phyloP scores from a whole-genome alignment of 495 filamentous ascomycete species.

The Podospora sp. region DNA sequence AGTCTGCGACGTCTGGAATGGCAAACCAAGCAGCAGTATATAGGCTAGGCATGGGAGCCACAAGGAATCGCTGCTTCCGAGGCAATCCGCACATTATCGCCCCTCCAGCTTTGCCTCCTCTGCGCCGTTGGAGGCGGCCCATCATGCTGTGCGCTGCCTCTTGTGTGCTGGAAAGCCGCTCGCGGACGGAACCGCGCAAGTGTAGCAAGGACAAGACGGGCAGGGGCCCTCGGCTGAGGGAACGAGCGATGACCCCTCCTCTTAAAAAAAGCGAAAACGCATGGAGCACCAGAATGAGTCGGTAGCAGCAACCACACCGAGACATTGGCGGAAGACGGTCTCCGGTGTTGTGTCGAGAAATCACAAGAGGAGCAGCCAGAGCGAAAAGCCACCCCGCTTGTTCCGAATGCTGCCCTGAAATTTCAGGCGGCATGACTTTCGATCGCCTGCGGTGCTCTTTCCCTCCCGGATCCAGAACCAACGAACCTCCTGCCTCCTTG shows the following conservation, averaged over 20 bases:
- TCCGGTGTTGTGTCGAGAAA: background rate
- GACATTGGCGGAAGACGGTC: slow-evolving; percentile 18
- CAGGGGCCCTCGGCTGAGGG: background rate
- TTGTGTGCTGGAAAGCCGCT: slow-evolving; percentile 15
- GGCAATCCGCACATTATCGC: background rate
- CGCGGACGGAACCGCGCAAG: background rate
- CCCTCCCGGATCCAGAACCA: background rate
- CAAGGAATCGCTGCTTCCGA: slow-evolving; percentile 30
- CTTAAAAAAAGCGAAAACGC: background rate
- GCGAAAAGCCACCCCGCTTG: background rate
- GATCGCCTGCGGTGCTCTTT: background rate
- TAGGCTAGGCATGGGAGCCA: slow-evolving; percentile 28
- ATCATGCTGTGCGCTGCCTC: slow-evolving; percentile 13
- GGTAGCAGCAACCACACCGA: slow-evolving; percentile 12
- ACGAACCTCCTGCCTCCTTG: background rate
- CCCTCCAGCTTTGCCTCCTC: background rate
- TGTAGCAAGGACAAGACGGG: background rate
- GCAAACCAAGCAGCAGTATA: slow-evolving; percentile 24
- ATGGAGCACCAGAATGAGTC: background rate
- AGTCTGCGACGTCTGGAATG: slow-evolving; percentile 30
- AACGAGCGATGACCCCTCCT: background rate
- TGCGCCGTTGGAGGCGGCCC: background rate
- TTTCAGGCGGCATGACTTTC: no score
- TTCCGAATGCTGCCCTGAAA: background rate
- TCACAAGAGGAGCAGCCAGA: background rate